Evolutionary conservation across 768 basidiomycete genomes (phyloP), one percentile per base, ranked within the genome.

Genomic region (Macrolepiota fuliginosa): DNA sequence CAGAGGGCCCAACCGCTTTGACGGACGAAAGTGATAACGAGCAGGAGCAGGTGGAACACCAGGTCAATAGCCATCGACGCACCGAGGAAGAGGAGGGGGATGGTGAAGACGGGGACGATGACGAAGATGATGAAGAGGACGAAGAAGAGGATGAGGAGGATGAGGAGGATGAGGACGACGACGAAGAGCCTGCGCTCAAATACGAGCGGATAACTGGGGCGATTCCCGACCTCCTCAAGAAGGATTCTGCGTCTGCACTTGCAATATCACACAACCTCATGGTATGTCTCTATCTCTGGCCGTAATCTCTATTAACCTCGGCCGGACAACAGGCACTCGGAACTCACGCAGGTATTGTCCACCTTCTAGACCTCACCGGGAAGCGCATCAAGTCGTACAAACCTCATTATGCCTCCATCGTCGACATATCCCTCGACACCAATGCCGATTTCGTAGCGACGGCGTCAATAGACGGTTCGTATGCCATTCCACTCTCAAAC

Each of bases 281-380:
- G 75, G 95, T 94, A 63, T 60, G 63, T 24, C 52, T 27, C 13
- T 15, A 7, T 53, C 37, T 10, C 24, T 5, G 9, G 10, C 24
- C 25, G 13, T 15, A 49, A 25, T 19, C 22, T 27, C 25, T 13
- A 47, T 25, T 49, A 22, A 12, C 2, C 47, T 49, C 47, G 22
- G 2, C 10, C 13, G 47, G n/a, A 13, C 40, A 49, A 22, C 67
- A 98, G 95, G 92, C 89, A 25, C 74, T 98, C 39, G 96, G 96
- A 22, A 97, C 96, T 1, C 96, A 98, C 72, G 85, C 83, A 54
- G 96, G 96, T n/a, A 88, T 95, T 64, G 86, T 98, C 2, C 92
- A 97, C 70, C 81, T 97, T 19, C 79, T 97, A 13, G 89, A 89
- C 69, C 79, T 91, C 42, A 75, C 84, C 27, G 96, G 96, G 3